Evolutionary conservation across 1,284 basidiomycete genomes (phyloP).

Genomic region (Coriolopsis trogii): DNA sequence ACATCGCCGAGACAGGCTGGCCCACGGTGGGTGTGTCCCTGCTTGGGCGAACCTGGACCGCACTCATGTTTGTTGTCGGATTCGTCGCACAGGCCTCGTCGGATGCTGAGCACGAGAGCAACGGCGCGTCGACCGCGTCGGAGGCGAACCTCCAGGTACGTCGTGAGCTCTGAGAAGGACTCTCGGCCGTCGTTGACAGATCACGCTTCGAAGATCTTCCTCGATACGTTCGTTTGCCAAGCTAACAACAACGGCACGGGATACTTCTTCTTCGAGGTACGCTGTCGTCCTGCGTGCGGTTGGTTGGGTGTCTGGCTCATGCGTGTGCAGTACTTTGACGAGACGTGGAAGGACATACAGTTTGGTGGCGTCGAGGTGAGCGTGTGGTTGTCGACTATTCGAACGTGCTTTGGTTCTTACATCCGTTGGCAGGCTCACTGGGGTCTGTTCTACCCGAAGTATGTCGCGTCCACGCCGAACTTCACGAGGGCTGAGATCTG

Average conservation of each 20-base stretch:
- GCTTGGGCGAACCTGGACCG: neutral
- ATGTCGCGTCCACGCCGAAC: conserved; percentile 20
- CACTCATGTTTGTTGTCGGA: no score
- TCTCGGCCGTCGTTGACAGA: no score
- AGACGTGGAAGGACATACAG: conserved; percentile 77
- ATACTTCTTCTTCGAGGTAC: conserved; percentile 86
- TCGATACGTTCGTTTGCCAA: conserved; percentile 87
- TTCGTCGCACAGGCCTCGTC: conserved; percentile 69
- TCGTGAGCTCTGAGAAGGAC: neutral
- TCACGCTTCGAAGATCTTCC: conserved; percentile 53
- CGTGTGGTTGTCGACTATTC: neutral
- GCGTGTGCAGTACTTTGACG: conserved; percentile 71
- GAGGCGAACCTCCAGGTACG: conserved; percentile 59
- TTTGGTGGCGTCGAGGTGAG: conserved; percentile 88
- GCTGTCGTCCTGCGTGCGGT: conserved; percentile 18
- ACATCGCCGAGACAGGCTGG: conserved; percentile 95
- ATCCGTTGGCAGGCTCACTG: conserved; percentile 51
- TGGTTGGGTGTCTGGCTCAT: neutral
- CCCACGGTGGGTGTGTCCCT: conserved; percentile 61
- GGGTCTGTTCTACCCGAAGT: conserved; percentile 69
- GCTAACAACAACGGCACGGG: conserved; percentile 80
- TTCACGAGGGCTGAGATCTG: neutral
- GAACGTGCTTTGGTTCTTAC: no score
- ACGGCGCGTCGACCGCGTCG: conserved; percentile 71
- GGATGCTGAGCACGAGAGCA: conserved; percentile 54